phyloP scores from a whole-genome alignment of 2,329 filamentous ascomycete species.

The Penicillium brevicompactum region DNA sequence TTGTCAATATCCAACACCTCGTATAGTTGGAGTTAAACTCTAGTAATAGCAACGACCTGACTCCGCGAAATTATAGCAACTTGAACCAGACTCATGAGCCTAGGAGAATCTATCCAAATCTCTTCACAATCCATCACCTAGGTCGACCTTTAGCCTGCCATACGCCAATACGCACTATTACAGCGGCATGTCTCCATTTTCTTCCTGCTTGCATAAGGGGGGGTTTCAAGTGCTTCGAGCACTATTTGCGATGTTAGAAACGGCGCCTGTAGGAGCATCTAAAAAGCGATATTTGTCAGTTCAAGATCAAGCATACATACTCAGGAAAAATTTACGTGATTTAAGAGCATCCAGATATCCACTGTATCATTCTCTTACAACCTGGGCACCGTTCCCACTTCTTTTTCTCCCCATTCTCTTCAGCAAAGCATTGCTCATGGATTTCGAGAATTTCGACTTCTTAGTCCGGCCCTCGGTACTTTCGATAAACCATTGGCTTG shows the following conservation, averaged over 20 bases:
- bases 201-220: too few relatives aligned
- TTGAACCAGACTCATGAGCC: too few relatives aligned
- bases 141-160: too few relatives aligned
- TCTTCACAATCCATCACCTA: too few relatives aligned
- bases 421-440: neutral
- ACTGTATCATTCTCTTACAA: neutral
- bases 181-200: too few relatives aligned
- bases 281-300: neutral
- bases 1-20: too few relatives aligned
- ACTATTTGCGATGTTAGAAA: neutral
- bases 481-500: too few relatives aligned
- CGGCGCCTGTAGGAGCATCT: neutral
- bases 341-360: neutral
- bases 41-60: too few relatives aligned
- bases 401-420: neutral
- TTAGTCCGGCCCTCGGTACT: neutral
- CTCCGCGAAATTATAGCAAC: too few relatives aligned
- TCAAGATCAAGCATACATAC: neutral
- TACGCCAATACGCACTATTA: too few relatives aligned
- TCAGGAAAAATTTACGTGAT: neutral
- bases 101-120: too few relatives aligned
- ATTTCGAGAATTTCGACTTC: neutral
- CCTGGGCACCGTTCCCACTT: slow-evolving; percentile 1
- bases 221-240: neutral
- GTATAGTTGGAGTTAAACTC: too few relatives aligned